Percentiles rank a stretch among this genome's conserved stretches.
phyloP scores from a whole-genome alignment of 1,284 basidiomycete genomes.

The Omphalotus olearius region DNA sequence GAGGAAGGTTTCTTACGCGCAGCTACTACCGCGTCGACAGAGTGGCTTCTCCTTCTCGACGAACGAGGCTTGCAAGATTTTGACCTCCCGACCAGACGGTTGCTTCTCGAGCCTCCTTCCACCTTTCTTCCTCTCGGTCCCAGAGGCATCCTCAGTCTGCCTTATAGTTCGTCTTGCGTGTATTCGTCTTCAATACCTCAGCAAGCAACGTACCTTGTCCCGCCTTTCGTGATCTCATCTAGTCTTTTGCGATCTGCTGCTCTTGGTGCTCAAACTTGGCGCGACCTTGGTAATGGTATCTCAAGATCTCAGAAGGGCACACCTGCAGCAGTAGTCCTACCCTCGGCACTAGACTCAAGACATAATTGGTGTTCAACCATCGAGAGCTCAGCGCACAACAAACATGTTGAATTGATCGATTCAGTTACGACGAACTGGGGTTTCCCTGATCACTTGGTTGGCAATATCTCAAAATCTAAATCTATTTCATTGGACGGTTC shows the following conservation, averaged over 20 bases:
- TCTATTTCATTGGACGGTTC: not conserved
- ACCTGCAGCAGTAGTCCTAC: too few relatives aligned
- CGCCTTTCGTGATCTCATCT: conserved; percentile 50
- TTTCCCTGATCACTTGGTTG: too few relatives aligned
- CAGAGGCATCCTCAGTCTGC: conserved; percentile 29
- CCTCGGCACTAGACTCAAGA: too few relatives aligned
- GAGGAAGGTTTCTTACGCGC: conserved; percentile 29
- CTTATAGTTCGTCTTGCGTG: conserved; percentile 26
- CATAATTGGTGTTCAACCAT: too few relatives aligned
- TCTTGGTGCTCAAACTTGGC: conserved; percentile 34
- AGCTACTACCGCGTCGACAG: conserved; percentile 34
- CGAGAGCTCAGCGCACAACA: too few relatives aligned
- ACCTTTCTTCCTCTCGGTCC: conserved; percentile 40
- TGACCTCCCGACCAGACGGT: conserved; percentile 25
- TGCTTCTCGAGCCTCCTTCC: conserved; percentile 34
- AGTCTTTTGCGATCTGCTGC: conserved; percentile 23
- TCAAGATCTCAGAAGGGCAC: conserved; percentile 12
- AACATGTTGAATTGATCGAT: too few relatives aligned
- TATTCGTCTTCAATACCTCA: conserved; percentile 24
- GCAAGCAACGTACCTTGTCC: conserved; percentile 45
- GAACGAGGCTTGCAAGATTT: conserved; percentile 33
- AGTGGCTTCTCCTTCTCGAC: conserved; percentile 51
- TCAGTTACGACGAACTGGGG: too few relatives aligned
- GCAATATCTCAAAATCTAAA: not conserved
- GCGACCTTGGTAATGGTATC: conserved; percentile 33